phyloP scores from a whole-genome alignment of 1,284 basidiomycete genomes.

The Puccinia coronata region DNA sequence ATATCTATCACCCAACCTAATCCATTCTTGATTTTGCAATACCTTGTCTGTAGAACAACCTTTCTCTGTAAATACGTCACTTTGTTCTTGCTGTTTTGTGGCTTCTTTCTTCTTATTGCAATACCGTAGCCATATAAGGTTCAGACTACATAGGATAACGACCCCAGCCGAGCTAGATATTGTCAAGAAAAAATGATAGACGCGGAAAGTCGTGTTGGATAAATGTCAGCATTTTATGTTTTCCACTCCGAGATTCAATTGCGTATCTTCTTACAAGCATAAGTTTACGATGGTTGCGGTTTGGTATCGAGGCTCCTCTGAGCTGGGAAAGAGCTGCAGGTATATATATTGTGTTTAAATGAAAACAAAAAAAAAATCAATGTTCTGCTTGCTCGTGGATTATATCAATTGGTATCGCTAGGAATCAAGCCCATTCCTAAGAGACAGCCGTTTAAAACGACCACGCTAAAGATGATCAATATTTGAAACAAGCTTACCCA shows the following conservation, averaged over 20 bases:
- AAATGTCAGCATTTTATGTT: no score
- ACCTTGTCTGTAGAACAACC: neutral
- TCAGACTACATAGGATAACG: constrained; percentile 25
- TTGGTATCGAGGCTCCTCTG: constrained; percentile 1
- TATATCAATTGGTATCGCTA: no score
- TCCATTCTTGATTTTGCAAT: neutral
- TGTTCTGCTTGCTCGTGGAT: no score
- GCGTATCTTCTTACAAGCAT: neutral
- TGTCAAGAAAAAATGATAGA: neutral
- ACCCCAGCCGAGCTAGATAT: constrained; percentile 18
- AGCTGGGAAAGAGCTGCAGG: constrained; percentile 14
- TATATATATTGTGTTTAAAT: neutral
- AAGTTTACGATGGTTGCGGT: constrained; percentile 13
- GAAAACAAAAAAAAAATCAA: no score
- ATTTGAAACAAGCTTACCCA: constrained; percentile 18
- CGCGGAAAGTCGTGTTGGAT: neutral
- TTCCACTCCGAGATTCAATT: no score
- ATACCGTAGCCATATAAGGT: constrained; percentile 25
- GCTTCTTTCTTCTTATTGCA: constrained; percentile 35
- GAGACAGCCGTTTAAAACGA: no score
- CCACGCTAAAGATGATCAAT: neutral
- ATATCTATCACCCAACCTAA: constrained; percentile 25
- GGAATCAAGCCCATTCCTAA: no score
- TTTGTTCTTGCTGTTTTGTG: neutral
- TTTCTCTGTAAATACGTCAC: neutral